phyloP scores from a whole-genome alignment of 2,329 filamentous ascomycete species.

The Hypoxylon sp. region DNA sequence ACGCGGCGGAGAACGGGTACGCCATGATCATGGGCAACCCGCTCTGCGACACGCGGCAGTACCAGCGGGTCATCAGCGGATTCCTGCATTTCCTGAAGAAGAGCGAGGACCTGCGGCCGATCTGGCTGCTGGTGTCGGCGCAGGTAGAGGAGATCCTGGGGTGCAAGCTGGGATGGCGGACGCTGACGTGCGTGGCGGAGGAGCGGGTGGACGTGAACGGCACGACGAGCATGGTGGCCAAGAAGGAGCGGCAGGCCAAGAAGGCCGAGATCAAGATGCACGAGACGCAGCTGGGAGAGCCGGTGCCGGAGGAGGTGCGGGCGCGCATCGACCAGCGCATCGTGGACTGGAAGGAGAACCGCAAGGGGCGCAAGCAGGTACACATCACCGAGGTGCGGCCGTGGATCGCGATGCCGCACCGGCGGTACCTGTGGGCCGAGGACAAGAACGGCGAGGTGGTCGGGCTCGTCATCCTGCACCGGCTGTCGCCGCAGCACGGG shows the following conservation, averaged over 20 bases:
- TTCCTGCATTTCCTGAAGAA: conserved; percentile 80
- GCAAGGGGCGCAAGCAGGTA: conserved; percentile 82
- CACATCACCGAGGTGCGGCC: conserved; percentile 90
- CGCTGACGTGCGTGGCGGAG: conserved; percentile 86
- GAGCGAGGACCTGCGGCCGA: conserved; percentile 73
- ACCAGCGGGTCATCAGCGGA: conserved; percentile 72
- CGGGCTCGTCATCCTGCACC: conserved; percentile 82
- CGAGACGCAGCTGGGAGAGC: conserved; percentile 71
- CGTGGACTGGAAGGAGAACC: conserved; percentile 78
- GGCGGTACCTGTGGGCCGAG: conserved; percentile 84
- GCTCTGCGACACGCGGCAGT: conserved; percentile 81
- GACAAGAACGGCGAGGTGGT: conserved; percentile 75
- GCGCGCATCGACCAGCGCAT: conserved; percentile 76
- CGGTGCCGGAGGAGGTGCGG: conserved; percentile 71
- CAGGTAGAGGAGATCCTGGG: conserved; percentile 82
- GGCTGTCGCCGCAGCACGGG: conserved; percentile 80
- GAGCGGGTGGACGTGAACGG: conserved; percentile 85
- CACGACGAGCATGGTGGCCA: conserved; percentile 62
- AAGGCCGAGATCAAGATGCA: conserved; percentile 70
- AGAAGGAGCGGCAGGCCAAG: conserved; percentile 81
- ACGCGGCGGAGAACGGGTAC: conserved; percentile 75
- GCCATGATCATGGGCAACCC: conserved; percentile 89
- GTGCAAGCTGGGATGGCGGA: conserved; percentile 83
- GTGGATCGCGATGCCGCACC: conserved; percentile 84
- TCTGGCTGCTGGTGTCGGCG: conserved; percentile 89